These are phyloP conservation scores for Colletotrichum destructivum DNA, from an alignment of 2,329 filamentous ascomycete species.

Conservation along the genomic window DNA sequence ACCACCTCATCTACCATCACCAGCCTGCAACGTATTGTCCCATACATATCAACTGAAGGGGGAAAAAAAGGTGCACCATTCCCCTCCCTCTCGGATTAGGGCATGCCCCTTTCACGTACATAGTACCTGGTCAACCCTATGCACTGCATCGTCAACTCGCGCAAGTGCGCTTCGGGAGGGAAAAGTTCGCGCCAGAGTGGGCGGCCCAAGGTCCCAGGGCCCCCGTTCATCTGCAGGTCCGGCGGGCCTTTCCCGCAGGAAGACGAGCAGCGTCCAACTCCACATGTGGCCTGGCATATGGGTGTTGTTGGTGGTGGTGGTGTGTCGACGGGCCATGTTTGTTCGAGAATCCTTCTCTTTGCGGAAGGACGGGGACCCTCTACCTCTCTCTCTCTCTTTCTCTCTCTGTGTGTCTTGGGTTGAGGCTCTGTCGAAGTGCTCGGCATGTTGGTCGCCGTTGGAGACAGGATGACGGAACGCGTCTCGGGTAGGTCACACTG, in stretches of 20 bases:
- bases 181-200: conserved; percentile 28
- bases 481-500: not conserved
- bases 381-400: not conserved
- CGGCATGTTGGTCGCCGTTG: not conserved
- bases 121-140: conserved; percentile 5
- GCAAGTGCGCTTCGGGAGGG: conserved; percentile 23
- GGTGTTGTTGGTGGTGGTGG: not conserved
- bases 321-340: conserved; percentile 1
- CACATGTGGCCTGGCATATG: conserved; percentile 11
- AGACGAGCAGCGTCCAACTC: conserved; percentile 25
- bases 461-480: too few relatives aligned
- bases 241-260: conserved; percentile 38
- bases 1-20: not conserved
- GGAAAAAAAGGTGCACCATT: not conserved
- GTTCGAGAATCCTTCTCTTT: conserved; percentile 37
- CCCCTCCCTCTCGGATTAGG: conserved; percentile 30
- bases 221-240: conserved; percentile 40
- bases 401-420: not conserved
- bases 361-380: conserved; percentile 13
- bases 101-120: conserved; percentile 18
- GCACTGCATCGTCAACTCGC: conserved; percentile 34
- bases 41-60: not conserved
- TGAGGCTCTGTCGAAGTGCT: conserved; percentile 18
- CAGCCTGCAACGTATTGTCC: not conserved
- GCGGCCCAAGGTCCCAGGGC: not conserved